phyloP scores from a whole-genome alignment of 2,329 filamentous ascomycete species.

The Sclerotinia trifoliorum region DNA sequence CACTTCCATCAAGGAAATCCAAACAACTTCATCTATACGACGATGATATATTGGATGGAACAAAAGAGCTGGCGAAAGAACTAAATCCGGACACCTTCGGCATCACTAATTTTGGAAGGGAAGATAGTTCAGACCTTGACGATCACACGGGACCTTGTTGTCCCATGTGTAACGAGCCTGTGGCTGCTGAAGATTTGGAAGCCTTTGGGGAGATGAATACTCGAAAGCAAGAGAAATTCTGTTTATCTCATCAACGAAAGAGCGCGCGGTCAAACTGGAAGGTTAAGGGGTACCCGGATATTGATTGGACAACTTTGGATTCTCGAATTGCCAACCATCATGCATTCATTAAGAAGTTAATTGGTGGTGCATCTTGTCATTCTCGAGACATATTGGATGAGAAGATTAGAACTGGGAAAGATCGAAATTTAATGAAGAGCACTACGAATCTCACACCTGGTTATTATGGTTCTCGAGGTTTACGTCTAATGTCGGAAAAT shows the following conservation, averaged over 20 bases:
- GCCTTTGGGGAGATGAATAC: constrained; percentile 56
- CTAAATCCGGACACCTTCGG: background rate
- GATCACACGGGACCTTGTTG: constrained; percentile 45
- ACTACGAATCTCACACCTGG: constrained; percentile 60
- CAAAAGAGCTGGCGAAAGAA: constrained; percentile 9
- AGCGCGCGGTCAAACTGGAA: constrained; percentile 47
- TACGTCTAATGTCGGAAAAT: constrained; percentile 68
- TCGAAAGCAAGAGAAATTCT: constrained; percentile 61
- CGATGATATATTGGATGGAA: constrained; percentile 13
- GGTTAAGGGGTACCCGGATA: constrained; percentile 61
- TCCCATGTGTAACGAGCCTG: constrained; percentile 63
- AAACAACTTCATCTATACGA: constrained; percentile 15
- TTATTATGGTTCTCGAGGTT: constrained; percentile 79
- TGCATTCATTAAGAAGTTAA: constrained; percentile 54
- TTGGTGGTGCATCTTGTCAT: constrained; percentile 55
- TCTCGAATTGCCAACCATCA: constrained; percentile 58
- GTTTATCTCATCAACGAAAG: constrained; percentile 58
- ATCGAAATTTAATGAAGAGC: constrained; percentile 58
- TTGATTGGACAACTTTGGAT: constrained; percentile 66
- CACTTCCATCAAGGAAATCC: background rate
- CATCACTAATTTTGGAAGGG: background rate
- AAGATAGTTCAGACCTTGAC: constrained; percentile 5
- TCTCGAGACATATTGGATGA: constrained; percentile 58
- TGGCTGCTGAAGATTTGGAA: constrained; percentile 56
- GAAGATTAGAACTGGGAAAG: constrained; percentile 56